Conservation (phyloP, 176 grass and related monocot genomes). For the Poa pratensis region DNA sequence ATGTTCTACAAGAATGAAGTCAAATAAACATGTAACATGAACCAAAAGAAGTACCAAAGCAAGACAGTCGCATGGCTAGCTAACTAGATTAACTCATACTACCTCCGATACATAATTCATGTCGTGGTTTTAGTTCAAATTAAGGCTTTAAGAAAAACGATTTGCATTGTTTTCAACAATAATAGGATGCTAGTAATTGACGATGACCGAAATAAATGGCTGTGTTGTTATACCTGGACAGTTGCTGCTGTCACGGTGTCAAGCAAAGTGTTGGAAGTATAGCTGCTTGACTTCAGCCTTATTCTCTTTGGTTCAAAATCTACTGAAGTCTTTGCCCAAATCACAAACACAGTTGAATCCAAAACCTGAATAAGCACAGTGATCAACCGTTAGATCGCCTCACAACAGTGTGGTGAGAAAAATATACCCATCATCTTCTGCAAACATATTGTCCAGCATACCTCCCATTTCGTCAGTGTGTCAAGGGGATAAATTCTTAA, state of each 20-base stretch:
- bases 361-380: slow-evolving; percentile 58
- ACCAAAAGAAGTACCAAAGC: background rate
- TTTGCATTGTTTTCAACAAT: background rate
- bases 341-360: slow-evolving; percentile 85
- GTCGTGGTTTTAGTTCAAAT: background rate
- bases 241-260: slow-evolving; percentile 91
- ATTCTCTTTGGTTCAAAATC: slow-evolving; percentile 81
- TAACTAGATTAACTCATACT: slow-evolving; percentile 10
- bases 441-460: slow-evolving; percentile 39
- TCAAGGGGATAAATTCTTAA: slow-evolving; percentile 89
- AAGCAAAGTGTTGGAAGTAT: slow-evolving; percentile 87
- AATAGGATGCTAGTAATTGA: background rate
- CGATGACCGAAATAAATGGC: background rate
- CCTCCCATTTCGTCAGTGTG: slow-evolving; percentile 87
- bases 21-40: background rate
- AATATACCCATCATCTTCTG: slow-evolving; percentile 2
- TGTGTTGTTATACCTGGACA: slow-evolving; percentile 67
- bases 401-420: background rate
- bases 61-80: background rate
- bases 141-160: slow-evolving; percentile 13
- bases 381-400: slow-evolving; percentile 32
- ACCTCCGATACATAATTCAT: too few relatives aligned
- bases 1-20: slow-evolving; percentile 16
- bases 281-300: slow-evolving; percentile 91
- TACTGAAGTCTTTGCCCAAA: slow-evolving; percentile 94